Base-by-base conservation (phyloP, 2,329 filamentous ascomycete species). In the Diaporthe destruens region DNA sequence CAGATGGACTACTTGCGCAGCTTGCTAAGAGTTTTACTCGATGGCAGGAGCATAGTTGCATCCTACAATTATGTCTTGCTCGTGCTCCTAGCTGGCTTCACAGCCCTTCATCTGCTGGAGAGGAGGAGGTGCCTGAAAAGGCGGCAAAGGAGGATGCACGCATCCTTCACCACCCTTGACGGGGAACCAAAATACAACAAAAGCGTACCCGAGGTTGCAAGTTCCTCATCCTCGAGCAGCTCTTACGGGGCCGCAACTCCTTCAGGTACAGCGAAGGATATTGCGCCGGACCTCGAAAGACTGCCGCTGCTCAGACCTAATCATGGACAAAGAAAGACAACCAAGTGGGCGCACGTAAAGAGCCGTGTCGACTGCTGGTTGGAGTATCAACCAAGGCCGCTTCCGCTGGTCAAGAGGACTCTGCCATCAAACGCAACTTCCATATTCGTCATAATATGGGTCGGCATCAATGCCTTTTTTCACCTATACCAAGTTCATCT, bases 391-490 rank as follows among this genome's bases (percentile, higher is more conserved):
- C 90, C 90, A 18, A 80, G 76, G 20, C 86, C 86, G 0, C 82
- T 92, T 16, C 89, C 88, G 0, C n/a, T 90, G 32, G 73, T 91
- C 76, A 86, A 89, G 78, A 88, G 88, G 70, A 80, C 81, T 0
- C 82, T 91, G 3, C 90, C 90, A 0, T 85, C 87, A 8, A 92
- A 92, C 75, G 85, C 83, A 7, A 87, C 86, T 0, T 87, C 87
- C 0, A 74, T 91, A 7, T 80, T 87, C 63, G 82, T 92, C 47
- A 72, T 87, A 6, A 77, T 81, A 11, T 88, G 89, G 79, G 57
- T 90, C 6, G 83, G 77, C 9, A 78, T 92, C 12, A 91, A 90
- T 74, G 51, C 88, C 36, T 91, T 91, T 78, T 90, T 89, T 78
- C 85, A 87, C 42, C 77, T 91, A 72, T 91, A 87, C 79, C 80